Percentiles rank a stretch among this genome's conserved stretches.
Conservation (phyloP, 257 asterid genomes). For the Thymus quinquecostatus region DNA sequence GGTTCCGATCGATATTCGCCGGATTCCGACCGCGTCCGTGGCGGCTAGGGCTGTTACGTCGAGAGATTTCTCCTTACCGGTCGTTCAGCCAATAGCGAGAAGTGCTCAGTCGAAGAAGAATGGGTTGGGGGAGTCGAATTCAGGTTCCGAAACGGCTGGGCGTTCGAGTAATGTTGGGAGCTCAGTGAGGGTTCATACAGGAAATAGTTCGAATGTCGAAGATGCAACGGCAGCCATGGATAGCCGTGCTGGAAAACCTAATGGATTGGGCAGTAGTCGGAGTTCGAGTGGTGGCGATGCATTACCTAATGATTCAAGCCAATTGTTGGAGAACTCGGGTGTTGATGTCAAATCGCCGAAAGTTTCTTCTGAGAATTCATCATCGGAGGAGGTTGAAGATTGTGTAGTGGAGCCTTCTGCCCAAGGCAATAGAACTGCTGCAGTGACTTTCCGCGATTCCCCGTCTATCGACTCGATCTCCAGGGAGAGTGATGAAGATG, state of each 20-base stretch:
- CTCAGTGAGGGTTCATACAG: constrained; percentile 28
- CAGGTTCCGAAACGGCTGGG: constrained; percentile 27
- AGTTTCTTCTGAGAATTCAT: constrained; percentile 35
- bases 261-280: constrained; percentile 35
- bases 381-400: constrained; percentile 36
- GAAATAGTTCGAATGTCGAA: constrained; percentile 6
- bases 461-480: constrained; percentile 39
- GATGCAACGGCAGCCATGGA: constrained; percentile 1
- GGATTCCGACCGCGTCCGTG: constrained; percentile 66
- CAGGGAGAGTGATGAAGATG: constrained; percentile 44
- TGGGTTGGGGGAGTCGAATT: constrained; percentile 30
- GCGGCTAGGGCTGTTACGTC: constrained; percentile 38
- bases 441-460: constrained; percentile 53
- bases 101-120: constrained; percentile 36
- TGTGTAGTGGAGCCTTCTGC: constrained; percentile 36
- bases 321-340: constrained; percentile 50
- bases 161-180: constrained; percentile 25
- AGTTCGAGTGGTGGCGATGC: constrained; percentile 61
- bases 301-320: constrained; percentile 32
- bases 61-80: constrained; percentile 52
- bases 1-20: constrained; percentile 63
- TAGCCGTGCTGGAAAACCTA: neutral
- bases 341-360: constrained; percentile 40
- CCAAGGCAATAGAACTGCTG: constrained; percentile 40
- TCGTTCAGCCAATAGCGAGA: constrained; percentile 64